A percentile compares a stretch with the other conserved stretches of the same genome.
These are phyloP conservation scores for Gossypium herbaceum DNA, from an alignment of 345 rosid species.

Conservation along the genomic window DNA sequence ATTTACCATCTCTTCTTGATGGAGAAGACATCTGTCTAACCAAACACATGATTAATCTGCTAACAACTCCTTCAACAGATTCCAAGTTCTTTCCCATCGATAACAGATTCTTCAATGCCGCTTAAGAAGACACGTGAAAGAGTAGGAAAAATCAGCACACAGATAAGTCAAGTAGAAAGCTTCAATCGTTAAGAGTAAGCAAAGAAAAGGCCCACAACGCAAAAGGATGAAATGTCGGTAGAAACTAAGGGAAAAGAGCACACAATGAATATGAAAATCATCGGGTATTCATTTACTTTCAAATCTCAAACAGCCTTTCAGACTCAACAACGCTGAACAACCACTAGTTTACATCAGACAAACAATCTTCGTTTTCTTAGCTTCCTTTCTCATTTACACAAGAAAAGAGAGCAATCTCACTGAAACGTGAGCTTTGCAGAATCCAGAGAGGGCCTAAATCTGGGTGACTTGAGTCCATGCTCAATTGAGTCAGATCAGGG, in stretches of 20 bases:
- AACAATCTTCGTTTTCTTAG: not conserved
- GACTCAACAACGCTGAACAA: not conserved
- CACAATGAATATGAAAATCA: not conserved
- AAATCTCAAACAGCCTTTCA: not conserved
- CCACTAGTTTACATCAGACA: not conserved
- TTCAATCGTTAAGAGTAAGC: not conserved
- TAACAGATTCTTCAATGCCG: slow-evolving; percentile 53
- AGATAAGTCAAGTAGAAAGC: not conserved
- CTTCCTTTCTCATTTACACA: not conserved
- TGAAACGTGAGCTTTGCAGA: too few species aligned
- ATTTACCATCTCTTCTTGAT: slow-evolving; percentile 42
- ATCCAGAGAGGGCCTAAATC: not conserved
- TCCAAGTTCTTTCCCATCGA: slow-evolving; percentile 38
- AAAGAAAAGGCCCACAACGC: not conserved
- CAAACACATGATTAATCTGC: slow-evolving; percentile 50
- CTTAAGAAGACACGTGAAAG: slow-evolving; percentile 32
- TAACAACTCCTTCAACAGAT: slow-evolving; percentile 51
- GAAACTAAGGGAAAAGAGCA: not conserved
- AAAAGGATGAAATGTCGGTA: not conserved
- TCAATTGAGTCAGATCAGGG: not conserved
- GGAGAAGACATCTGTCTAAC: slow-evolving; percentile 62
- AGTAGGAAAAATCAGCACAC: not conserved
- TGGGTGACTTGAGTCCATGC: not conserved
- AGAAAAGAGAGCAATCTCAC: too few species aligned
- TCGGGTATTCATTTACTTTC: not conserved